phyloP scores from a whole-genome alignment of 2,329 filamentous ascomycete species.

The Fusarium longipes region DNA sequence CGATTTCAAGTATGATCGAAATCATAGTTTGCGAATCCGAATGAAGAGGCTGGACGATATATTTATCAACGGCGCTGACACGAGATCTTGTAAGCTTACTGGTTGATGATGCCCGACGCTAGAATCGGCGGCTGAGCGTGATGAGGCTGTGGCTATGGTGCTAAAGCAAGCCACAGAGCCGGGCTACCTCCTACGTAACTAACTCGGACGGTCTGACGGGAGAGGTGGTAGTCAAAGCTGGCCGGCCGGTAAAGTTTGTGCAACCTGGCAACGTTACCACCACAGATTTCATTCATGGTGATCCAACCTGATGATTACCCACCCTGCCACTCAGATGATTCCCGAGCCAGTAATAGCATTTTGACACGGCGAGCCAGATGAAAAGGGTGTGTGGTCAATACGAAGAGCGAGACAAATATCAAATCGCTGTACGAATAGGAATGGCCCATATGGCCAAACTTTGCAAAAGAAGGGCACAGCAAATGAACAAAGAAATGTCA shows the following conservation, averaged over 20 bases:
- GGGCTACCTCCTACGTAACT: conserved; percentile 2
- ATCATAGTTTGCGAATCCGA: conserved; percentile 14
- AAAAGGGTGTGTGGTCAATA: conserved; percentile 38
- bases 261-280: conserved; percentile 41
- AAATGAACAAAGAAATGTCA: conserved; percentile 20
- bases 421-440: conserved; percentile 5
- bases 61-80: conserved; percentile 17
- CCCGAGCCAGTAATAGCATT: conserved; percentile 22
- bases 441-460: conserved; percentile 16
- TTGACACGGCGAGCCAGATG: not conserved
- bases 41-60: conserved; percentile 29
- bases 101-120: conserved; percentile 5
- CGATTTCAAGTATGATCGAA: conserved; percentile 6
- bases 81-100: conserved; percentile 1
- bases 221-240: too few species aligned
- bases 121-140: conserved; percentile 24
- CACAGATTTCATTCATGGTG: conserved; percentile 4
- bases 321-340: conserved; percentile 18
- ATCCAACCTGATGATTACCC: conserved; percentile 13
- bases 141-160: conserved; percentile 25
- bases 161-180: conserved; percentile 31
- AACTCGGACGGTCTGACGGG: conserved; percentile 5
- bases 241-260: conserved; percentile 19
- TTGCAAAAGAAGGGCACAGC: conserved; percentile 17
- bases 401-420: conserved; percentile 22